Conservation (phyloP, 2,329 filamentous ascomycete genomes). For the Bipolaris zeicola region DNA sequence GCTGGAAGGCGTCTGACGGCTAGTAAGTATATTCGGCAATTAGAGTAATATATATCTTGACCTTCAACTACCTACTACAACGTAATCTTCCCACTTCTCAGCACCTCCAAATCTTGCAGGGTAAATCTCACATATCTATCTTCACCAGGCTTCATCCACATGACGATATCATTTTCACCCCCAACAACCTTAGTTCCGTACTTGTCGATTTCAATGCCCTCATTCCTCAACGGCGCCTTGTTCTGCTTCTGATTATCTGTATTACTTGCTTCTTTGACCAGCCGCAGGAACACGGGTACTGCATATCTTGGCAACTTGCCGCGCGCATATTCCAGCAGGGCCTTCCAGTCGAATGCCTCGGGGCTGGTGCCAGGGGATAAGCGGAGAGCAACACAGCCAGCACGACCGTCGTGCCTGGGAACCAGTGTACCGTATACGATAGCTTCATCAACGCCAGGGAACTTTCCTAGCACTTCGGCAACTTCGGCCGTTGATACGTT, state of each 20-base stretch:
- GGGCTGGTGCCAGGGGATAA: conserved; percentile 53
- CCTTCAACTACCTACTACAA: conserved; percentile 13
- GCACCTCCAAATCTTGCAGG: conserved; percentile 21
- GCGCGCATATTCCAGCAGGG: conserved; percentile 27
- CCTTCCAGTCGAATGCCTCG: conserved; percentile 33
- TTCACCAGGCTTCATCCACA: conserved; percentile 37
- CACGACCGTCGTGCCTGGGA: conserved; percentile 56
- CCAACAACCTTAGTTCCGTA: conserved; percentile 35
- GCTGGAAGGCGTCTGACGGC: too few relatives aligned
- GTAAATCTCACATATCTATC: conserved; percentile 33
- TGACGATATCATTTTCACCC: conserved; percentile 31
- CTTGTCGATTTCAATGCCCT: conserved; percentile 64
- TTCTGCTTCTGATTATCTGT: conserved; percentile 81
- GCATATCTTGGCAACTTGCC: conserved; percentile 68
- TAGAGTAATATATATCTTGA: neutral
- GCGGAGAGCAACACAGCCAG: conserved; percentile 60
- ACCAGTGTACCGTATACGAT: conserved; percentile 55
- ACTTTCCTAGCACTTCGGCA: conserved; percentile 50
- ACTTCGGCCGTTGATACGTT: conserved; percentile 56
- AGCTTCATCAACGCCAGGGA: conserved; percentile 50
- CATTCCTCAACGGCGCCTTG: conserved; percentile 69
- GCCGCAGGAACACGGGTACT: conserved; percentile 72
- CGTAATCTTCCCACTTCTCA: conserved; percentile 26
- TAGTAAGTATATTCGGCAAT: too few relatives aligned
- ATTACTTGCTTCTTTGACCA: conserved; percentile 62